Percentiles rank a stretch among this genome's conserved stretches.
phyloP scores from a whole-genome alignment of 768 basidiomycete genomes.

The Mycena albidolilacea region DNA sequence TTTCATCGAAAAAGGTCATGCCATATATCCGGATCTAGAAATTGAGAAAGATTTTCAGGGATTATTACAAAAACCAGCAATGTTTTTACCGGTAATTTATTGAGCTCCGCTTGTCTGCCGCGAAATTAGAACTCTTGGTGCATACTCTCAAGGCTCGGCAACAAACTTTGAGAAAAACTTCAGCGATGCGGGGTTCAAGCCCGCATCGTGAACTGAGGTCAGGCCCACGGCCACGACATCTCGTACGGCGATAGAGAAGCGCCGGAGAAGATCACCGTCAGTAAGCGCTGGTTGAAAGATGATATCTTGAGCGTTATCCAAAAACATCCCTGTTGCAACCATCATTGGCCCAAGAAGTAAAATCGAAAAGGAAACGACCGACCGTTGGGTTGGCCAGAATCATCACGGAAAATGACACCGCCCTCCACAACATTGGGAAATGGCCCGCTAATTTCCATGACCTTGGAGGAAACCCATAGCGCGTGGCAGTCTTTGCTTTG shows the following conservation, averaged over 20 bases:
- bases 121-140: slow-evolving; percentile 20
- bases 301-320: slow-evolving; percentile 91
- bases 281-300: slow-evolving; percentile 75
- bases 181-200: slow-evolving; percentile 76
- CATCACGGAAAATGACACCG: slow-evolving; percentile 83
- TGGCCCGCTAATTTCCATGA: slow-evolving; percentile 70
- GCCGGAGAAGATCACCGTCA: slow-evolving; percentile 71
- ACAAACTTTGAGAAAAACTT: slow-evolving; percentile 66
- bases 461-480: slow-evolving; percentile 83
- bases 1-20: slow-evolving; percentile 81
- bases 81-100: slow-evolving; percentile 70
- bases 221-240: slow-evolving; percentile 82
- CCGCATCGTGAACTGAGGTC: slow-evolving; percentile 91
- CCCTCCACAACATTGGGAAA: slow-evolving; percentile 83
- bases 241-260: slow-evolving; percentile 72
- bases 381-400: slow-evolving; percentile 80
- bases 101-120: slow-evolving; percentile 73
- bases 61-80: background rate
- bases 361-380: slow-evolving; percentile 16
- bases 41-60: slow-evolving; percentile 6
- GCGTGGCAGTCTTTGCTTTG: slow-evolving; percentile 93
- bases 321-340: slow-evolving; percentile 68
- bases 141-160: slow-evolving; percentile 3
- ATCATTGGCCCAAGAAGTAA: slow-evolving; percentile 16
- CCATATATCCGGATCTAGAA: slow-evolving; percentile 81